These are phyloP conservation scores for Micromonas pusilla DNA, from an alignment of 139 green algal species.

Conservation along the genomic window DNA sequence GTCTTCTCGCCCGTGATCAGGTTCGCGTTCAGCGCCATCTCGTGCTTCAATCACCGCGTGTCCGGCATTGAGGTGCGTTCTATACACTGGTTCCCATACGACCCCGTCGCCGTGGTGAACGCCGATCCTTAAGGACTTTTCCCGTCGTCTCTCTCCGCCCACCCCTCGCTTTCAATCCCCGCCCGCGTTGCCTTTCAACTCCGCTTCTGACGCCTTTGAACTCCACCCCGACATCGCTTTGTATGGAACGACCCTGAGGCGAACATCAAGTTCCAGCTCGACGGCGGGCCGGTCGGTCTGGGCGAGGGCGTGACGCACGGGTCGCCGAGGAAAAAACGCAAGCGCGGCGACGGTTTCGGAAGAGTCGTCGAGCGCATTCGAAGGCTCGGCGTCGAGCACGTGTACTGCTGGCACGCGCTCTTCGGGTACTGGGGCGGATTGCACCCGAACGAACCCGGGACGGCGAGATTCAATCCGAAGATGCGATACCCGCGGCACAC, in stretches of 20 bases:
- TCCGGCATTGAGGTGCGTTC: not conserved
- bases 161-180: too few species aligned
- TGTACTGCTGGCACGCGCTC: constrained; percentile 95
- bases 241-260: too few species aligned
- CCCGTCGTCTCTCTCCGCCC: too few species aligned
- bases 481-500: constrained; percentile 38
- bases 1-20: constrained; percentile 3
- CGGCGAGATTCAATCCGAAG: not conserved
- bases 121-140: too few species aligned
- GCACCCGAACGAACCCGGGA: constrained; percentile 41
- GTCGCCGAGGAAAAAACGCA: not conserved
- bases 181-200: too few species aligned
- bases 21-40: not conserved
- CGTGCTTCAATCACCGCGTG: constrained; percentile 10
- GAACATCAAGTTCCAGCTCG: constrained; percentile 13
- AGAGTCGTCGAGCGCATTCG: constrained; percentile 14
- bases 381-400: constrained; percentile 24
- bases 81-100: too few species aligned
- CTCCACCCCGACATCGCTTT: too few species aligned
- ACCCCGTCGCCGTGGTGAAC: too few species aligned
- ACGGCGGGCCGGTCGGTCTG: too few species aligned
- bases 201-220: too few species aligned
- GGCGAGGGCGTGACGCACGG: not conserved
- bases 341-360: not conserved
- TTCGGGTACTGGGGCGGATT: constrained; percentile 89